A percentile compares a stretch with the other conserved stretches of the same genome.
Evolutionary conservation across 2,329 filamentous ascomycete species (phyloP).

Genomic region (Corynespora cassiicola): DNA sequence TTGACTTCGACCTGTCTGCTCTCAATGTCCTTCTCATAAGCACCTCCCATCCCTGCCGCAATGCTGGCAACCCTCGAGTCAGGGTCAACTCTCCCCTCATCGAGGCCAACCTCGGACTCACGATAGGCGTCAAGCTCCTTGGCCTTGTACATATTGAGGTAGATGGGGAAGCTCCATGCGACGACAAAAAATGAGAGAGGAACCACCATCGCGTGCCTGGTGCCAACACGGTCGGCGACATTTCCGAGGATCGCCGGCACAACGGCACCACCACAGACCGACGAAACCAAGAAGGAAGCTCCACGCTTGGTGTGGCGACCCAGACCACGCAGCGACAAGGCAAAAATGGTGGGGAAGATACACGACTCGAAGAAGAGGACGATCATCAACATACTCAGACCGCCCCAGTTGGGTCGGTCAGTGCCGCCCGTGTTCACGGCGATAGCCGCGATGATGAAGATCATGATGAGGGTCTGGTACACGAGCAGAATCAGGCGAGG

Average conservation of each 20-base stretch:
- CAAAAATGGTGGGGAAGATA: conserved; percentile 49
- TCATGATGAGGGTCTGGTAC: conserved; percentile 44
- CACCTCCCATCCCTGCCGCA: neutral
- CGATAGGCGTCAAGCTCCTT: conserved; percentile 26
- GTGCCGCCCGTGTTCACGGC: conserved; percentile 36
- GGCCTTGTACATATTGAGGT: conserved; percentile 23
- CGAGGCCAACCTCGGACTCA: conserved; percentile 18
- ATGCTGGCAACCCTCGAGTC: conserved; percentile 5
- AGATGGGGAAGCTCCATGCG: conserved; percentile 30
- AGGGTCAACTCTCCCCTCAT: conserved; percentile 7
- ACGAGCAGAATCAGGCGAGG: conserved; percentile 44
- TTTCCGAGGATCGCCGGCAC: conserved; percentile 35
- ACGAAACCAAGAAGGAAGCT: conserved; percentile 44
- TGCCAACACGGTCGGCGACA: conserved; percentile 21
- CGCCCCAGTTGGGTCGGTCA: conserved; percentile 41
- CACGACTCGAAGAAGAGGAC: conserved; percentile 48
- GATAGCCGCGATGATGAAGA: conserved; percentile 44
- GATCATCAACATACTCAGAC: conserved; percentile 44
- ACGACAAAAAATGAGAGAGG: conserved; percentile 26
- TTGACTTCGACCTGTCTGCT: conserved; percentile 6
- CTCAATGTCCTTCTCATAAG: conserved; percentile 12
- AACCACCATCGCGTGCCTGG: conserved; percentile 24
- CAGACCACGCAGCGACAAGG: conserved; percentile 43
- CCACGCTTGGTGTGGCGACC: conserved; percentile 49
- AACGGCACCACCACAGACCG: conserved; percentile 45